A percentile compares a stretch with the other conserved stretches of the same genome.
phyloP scores from a whole-genome alignment of 208 protist species.

The Tritrichomonas foetus region DNA sequence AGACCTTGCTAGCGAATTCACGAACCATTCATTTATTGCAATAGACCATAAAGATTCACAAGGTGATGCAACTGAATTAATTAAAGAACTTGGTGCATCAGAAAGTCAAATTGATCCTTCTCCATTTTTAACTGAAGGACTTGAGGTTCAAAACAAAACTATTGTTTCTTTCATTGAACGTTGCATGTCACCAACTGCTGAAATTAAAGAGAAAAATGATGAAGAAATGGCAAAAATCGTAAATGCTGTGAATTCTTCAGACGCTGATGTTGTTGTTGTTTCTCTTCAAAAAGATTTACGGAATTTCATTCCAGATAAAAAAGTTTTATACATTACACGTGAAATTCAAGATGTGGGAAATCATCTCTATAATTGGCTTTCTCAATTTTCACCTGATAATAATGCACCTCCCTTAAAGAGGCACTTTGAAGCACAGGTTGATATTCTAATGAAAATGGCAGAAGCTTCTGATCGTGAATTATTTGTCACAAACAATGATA shows the following conservation, averaged over 20 bases:
- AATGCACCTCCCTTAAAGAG: not conserved
- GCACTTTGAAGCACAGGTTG: constrained; percentile 6
- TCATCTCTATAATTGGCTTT: not conserved
- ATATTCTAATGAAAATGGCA: constrained; percentile 12
- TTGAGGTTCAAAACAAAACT: not conserved
- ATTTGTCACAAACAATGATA: not conserved
- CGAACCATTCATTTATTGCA: not conserved
- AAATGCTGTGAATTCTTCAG: not conserved
- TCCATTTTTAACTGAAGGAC: not conserved
- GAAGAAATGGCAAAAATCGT: not conserved
- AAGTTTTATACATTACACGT: not conserved
- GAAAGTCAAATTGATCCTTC: not conserved
- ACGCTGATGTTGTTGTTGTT: not conserved
- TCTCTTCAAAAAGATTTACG: not conserved
- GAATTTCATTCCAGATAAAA: not conserved
- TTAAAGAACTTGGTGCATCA: not conserved
- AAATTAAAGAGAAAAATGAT: not conserved
- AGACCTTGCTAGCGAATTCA: not conserved
- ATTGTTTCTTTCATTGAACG: not conserved
- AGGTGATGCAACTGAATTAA: not conserved
- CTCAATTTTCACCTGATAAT: not conserved
- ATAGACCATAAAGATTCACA: not conserved
- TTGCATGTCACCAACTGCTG: not conserved
- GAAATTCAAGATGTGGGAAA: not conserved
- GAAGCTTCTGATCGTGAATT: not conserved